Conservation (phyloP, 2,329 filamentous ascomycete genomes). For the Penicillium sp. region DNA sequence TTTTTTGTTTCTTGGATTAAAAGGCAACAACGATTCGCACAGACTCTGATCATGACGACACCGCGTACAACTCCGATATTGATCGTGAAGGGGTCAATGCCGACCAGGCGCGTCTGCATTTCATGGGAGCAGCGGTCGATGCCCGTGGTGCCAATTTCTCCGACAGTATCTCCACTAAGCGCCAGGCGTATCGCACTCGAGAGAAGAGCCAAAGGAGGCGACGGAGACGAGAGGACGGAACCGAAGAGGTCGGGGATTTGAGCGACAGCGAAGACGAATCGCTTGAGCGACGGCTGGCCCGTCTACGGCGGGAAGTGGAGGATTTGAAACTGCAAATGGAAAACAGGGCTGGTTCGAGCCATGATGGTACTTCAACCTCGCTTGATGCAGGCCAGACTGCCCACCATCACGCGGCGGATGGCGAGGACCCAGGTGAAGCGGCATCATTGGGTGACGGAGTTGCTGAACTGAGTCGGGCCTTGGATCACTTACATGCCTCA, state of each 20-base stretch:
- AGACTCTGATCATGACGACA: slow-evolving; percentile 54
- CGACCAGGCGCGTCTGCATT: slow-evolving; percentile 71
- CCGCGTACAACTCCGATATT: slow-evolving; percentile 52
- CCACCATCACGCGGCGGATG: not conserved
- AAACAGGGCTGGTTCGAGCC: slow-evolving; percentile 48
- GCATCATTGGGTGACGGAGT: slow-evolving; percentile 52
- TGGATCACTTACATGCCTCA: slow-evolving; percentile 57
- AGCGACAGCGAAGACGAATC: slow-evolving; percentile 76
- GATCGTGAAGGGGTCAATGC: slow-evolving; percentile 70
- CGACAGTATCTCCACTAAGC: slow-evolving; percentile 74
- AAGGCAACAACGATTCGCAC: slow-evolving; percentile 52
- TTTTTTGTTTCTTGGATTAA: slow-evolving; percentile 18
- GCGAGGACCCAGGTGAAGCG: slow-evolving; percentile 37
- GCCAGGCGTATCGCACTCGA: slow-evolving; percentile 74
- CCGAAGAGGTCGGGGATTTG: slow-evolving; percentile 64
- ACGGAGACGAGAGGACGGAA: slow-evolving; percentile 40
- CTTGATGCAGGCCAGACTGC: not conserved
- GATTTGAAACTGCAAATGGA: slow-evolving; percentile 56
- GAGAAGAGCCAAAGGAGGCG: slow-evolving; percentile 51
- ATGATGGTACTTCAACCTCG: slow-evolving; percentile 35
- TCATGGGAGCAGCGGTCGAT: slow-evolving; percentile 69
- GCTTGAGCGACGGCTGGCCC: slow-evolving; percentile 70
- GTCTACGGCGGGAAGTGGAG: slow-evolving; percentile 75
- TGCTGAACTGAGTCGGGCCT: slow-evolving; percentile 61
- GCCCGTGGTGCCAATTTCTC: slow-evolving; percentile 79